Evolutionary conservation across 2,329 filamentous ascomycete genomes (phyloP).

Genomic region (Teratosphaeria pseudoeucalypti): DNA sequence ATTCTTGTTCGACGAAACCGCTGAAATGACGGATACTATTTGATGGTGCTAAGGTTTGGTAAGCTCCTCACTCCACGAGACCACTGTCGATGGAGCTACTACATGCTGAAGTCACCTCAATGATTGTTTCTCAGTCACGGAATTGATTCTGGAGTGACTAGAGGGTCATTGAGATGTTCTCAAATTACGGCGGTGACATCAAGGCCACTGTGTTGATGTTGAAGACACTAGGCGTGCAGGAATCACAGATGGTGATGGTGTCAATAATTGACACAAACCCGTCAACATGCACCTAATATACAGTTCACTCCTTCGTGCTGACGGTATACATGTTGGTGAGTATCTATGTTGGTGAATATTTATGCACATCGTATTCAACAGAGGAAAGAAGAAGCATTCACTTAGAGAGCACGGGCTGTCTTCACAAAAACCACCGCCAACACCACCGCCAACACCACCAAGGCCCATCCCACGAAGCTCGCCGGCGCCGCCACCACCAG

Average conservation of each 20-base stretch:
- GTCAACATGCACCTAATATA: not conserved
- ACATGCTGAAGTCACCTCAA: no score
- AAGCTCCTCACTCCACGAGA: no score
- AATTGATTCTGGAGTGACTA: no score
- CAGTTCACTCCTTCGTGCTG: not conserved
- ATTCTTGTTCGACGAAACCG: no score
- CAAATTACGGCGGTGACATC: not conserved
- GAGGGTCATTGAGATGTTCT: no score
- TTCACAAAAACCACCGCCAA: not conserved
- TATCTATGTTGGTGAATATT: not conserved
- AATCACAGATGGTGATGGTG: not conserved
- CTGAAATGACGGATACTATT: no score
- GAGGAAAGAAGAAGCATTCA: not conserved
- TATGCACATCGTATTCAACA: no score
- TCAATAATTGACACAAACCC: not conserved
- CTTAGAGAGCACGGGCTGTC: not conserved
- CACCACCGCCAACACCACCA: not conserved
- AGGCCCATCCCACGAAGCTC: slow-evolving; percentile 1
- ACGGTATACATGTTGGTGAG: not conserved
- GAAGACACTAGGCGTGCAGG: not conserved
- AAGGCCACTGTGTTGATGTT: not conserved
- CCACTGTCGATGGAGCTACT: no score
- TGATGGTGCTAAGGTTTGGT: no score
- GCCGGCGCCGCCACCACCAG: slow-evolving; percentile 12
- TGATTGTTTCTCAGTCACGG: no score